Percentiles rank a stretch among this genome's conserved stretches.
Conservation (phyloP, 805 yeast species). For the Metschnikowia similis region DNA sequence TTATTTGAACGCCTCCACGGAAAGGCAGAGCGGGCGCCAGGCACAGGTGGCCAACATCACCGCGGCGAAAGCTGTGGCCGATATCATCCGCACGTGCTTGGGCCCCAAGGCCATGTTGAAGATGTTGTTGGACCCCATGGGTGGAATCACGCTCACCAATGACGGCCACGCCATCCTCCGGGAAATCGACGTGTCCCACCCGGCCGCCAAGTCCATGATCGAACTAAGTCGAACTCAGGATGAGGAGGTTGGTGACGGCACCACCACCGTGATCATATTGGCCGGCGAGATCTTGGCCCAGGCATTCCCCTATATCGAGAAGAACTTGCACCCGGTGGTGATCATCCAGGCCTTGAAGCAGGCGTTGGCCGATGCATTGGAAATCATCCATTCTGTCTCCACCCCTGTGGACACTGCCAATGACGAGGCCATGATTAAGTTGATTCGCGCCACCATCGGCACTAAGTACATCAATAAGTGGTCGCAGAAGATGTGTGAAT, state of each 20-base stretch:
- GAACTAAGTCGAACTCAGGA: constrained; percentile 96
- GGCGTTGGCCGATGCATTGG: constrained; percentile 87
- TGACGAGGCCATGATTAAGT: constrained; percentile 80
- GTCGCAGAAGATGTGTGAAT: constrained; percentile 85
- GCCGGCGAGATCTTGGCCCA: constrained; percentile 98
- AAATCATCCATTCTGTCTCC: constrained; percentile 78
- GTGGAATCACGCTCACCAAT: constrained; percentile 93
- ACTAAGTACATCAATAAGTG: constrained; percentile 91
- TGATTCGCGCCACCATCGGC: constrained; percentile 89
- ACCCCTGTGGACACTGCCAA: constrained; percentile 78
- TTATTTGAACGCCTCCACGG: constrained; percentile 69
- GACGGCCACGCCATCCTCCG: constrained; percentile 98
- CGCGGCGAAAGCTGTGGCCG: constrained; percentile 99
- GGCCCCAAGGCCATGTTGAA: constrained; percentile 99
- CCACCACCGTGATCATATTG: constrained; percentile 92
- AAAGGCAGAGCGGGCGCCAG: constrained; percentile 93
- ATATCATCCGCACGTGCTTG: constrained; percentile 93
- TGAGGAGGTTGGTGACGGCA: constrained; percentile 98
- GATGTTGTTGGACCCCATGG: constrained; percentile 95
- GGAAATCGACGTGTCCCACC: constrained; percentile 96
- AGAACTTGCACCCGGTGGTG: constrained; percentile 94
- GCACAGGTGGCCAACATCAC: constrained; percentile 97
- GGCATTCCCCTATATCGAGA: constrained; percentile 89
- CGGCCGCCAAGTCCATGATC: constrained; percentile 98
- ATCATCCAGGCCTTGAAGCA: constrained; percentile 90